Percentiles rank a stretch among this genome's conserved stretches.
Evolutionary conservation across 306 rosid species (phyloP).

Genomic region (Begonia fuchsioides): DNA sequence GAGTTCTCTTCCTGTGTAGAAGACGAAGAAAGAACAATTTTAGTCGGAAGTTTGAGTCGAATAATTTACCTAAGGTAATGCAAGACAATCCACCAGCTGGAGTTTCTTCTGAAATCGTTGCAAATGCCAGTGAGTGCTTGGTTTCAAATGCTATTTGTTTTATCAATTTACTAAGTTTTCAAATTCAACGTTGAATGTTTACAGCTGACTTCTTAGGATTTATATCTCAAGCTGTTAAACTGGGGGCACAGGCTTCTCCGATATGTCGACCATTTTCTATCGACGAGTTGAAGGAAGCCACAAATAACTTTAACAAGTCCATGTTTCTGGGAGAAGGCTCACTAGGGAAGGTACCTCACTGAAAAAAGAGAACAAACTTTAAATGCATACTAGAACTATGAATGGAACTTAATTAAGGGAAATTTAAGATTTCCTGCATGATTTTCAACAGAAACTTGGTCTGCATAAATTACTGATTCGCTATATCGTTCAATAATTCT

Average conservation of each 20-base stretch:
- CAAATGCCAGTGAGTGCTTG: conserved; percentile 62
- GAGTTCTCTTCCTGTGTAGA: conserved; percentile 26
- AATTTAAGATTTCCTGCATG: too few relatives aligned
- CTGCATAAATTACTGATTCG: too few relatives aligned
- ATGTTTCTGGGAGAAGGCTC: conserved; percentile 77
- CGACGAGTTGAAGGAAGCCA: conserved; percentile 67
- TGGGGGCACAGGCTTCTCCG: conserved; percentile 45
- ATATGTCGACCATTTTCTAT: conserved; percentile 33
- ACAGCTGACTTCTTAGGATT: conserved; percentile 25
- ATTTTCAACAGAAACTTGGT: too few relatives aligned
- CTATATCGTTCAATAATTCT: too few relatives aligned
- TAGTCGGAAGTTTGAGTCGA: conserved; percentile 17
- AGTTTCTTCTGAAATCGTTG: conserved; percentile 52
- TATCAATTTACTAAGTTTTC: too few relatives aligned
- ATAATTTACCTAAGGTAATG: conserved; percentile 29
- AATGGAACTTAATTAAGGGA: too few relatives aligned
- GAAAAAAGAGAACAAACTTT: too few relatives aligned
- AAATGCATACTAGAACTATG: too few relatives aligned
- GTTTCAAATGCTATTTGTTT: too few relatives aligned
- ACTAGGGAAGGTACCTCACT: conserved; percentile 76
- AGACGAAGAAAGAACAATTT: conserved; percentile 11
- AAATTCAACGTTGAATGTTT: too few relatives aligned
- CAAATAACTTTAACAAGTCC: conserved; percentile 42
- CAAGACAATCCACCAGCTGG: conserved; percentile 42
- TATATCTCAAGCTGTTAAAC: conserved; percentile 57